Evolutionary conservation across 306 rosid genomes (phyloP).

Genomic region (Quercus berberidifolia): DNA sequence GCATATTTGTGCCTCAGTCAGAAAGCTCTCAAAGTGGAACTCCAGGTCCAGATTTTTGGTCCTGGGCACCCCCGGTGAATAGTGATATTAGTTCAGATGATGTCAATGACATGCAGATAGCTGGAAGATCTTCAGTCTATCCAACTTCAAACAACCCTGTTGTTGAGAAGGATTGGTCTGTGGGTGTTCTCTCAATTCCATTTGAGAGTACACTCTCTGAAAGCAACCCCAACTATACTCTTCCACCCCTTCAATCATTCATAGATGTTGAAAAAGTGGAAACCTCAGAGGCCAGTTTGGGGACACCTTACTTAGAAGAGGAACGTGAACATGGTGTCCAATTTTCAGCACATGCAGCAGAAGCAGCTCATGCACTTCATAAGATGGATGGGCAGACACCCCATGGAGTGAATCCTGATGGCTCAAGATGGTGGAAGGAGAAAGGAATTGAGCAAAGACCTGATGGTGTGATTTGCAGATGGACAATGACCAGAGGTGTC

Average conservation of each 20-base stretch:
- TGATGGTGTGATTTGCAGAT: conserved; percentile 82
- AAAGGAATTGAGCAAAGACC: conserved; percentile 77
- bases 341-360: conserved; percentile 64
- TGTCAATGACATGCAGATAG: conserved; percentile 33
- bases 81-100: conserved; percentile 28
- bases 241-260: conserved; percentile 76
- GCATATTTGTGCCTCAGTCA: conserved; percentile 27
- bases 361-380: conserved; percentile 68
- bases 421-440: conserved; percentile 89
- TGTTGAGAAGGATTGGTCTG: conserved; percentile 58
- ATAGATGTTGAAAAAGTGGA: conserved; percentile 44
- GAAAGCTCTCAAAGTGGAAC: conserved; percentile 41
- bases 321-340: conserved; percentile 43
- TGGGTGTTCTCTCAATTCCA: conserved; percentile 54
- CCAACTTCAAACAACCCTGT: conserved; percentile 39
- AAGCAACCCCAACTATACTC: conserved; percentile 25
- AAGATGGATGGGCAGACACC: conserved; percentile 27
- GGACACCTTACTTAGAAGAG: conserved; percentile 49
- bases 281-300: conserved; percentile 29
- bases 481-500: conserved; percentile 88
- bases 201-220: conserved; percentile 57
- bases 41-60: conserved; percentile 98
- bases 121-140: conserved; percentile 31
- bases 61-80: conserved; percentile 79
- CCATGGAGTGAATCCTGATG: conserved; percentile 62